A percentile compares a stretch with the other conserved stretches of the same genome.
Conservation (phyloP, 192 early-diverging fungal species). For the Coemansia biformis region DNA sequence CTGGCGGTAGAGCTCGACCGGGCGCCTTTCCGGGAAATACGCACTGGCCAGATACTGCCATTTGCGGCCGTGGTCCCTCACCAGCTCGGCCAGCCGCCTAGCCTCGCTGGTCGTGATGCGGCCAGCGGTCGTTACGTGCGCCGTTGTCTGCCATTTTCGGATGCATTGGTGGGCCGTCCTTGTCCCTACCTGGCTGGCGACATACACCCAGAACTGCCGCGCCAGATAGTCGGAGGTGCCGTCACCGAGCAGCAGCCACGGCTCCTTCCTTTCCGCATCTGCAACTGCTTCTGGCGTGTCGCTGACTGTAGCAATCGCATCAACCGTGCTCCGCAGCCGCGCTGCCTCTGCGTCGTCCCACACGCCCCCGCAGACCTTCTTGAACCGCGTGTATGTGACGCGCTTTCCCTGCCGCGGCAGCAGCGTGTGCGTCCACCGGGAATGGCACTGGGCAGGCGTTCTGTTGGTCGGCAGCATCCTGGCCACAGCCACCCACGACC, state of each 20-base stretch:
- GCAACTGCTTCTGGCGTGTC: conserved; percentile 1
- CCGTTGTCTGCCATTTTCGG: conserved; percentile 12
- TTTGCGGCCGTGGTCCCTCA: conserved; percentile 13
- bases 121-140: not conserved
- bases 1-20: conserved; percentile 1
- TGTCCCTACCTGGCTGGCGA: conserved; percentile 31
- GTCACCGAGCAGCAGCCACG: conserved; percentile 24
- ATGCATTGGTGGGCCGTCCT: conserved; percentile 34
- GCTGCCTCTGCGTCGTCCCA: conserved; percentile 19
- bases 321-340: conserved; percentile 9
- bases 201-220: conserved; percentile 20
- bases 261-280: conserved; percentile 12
- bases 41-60: conserved; percentile 14
- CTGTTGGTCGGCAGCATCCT: conserved; percentile 20
- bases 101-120: conserved; percentile 9
- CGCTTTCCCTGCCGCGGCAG: conserved; percentile 28
- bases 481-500: conserved; percentile 26
- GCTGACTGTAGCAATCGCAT: conserved; percentile 1
- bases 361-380: conserved; percentile 19
- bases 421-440: conserved; percentile 28
- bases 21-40: conserved; percentile 13
- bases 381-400: conserved; percentile 18
- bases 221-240: not conserved
- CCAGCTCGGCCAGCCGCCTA: conserved; percentile 14
- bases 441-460: conserved; percentile 28